These are phyloP conservation scores for Ensete glaucum DNA, from an alignment of 176 grass and related monocot genomes.

Conservation along the genomic window DNA sequence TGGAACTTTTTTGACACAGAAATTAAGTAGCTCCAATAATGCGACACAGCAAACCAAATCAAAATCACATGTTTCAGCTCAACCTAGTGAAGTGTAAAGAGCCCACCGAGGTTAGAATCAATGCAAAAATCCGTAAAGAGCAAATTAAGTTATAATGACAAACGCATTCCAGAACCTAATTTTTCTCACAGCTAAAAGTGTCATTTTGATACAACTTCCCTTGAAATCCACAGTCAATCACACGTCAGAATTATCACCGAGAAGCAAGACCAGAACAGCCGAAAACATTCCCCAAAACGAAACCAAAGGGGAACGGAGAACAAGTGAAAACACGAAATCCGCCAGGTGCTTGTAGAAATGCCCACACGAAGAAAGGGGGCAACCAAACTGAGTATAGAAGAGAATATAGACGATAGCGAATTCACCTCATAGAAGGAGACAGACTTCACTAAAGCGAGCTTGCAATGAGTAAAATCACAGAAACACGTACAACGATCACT, in stretches of 20 bases:
- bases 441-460: background rate
- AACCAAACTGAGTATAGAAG: no score
- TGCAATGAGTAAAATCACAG: background rate
- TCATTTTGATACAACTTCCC: background rate
- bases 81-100: background rate
- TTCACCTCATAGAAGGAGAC: background rate
- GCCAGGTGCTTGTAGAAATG: constrained; percentile 36
- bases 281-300: no score
- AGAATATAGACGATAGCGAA: no score
- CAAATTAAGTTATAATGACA: background rate
- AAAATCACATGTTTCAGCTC: no score
- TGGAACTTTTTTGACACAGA: background rate
- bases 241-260: background rate
- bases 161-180: background rate
- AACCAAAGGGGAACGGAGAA: background rate
- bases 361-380: constrained; percentile 1
- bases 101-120: background rate
- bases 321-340: background rate
- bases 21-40: no score
- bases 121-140: no score
- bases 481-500: background rate
- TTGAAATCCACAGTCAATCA: background rate
- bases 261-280: no score
- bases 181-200: background rate
- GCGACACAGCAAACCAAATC: no score